Percentiles rank a stretch among this genome's conserved stretches.
Evolutionary conservation across 352 stramenopile species (phyloP).

Genomic region (Pythium utonaiense): DNA sequence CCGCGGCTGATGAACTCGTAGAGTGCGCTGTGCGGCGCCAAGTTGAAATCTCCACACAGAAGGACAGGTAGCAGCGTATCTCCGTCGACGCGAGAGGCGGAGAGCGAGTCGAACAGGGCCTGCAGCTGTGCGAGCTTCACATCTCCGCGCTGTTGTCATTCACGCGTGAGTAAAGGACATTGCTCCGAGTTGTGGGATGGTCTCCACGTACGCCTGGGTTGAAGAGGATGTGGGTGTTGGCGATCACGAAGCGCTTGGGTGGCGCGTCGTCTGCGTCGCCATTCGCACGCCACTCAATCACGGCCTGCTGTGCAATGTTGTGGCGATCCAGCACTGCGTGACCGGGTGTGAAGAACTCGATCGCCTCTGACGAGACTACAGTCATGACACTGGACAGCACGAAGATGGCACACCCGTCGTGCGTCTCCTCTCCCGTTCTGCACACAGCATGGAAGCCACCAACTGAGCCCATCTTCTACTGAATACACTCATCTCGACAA

Average conservation of each 20-base stretch:
- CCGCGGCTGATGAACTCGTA: constrained; percentile 59
- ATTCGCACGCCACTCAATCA: constrained; percentile 33
- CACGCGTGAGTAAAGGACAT: not conserved
- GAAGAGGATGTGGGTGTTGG: constrained; percentile 72
- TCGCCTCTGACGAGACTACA: constrained; percentile 35
- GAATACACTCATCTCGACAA: not conserved
- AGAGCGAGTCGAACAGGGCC: constrained; percentile 37
- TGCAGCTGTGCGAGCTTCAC: constrained; percentile 64
- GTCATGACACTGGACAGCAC: constrained; percentile 41
- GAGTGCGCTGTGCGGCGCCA: constrained; percentile 55
- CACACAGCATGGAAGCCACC: too few species aligned
- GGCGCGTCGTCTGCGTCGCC: not conserved
- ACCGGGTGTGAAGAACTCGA: constrained; percentile 44
- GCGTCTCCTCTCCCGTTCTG: constrained; percentile 54
- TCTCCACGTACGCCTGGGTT: constrained; percentile 47
- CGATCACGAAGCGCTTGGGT: constrained; percentile 41
- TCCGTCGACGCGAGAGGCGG: constrained; percentile 1
- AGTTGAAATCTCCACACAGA: constrained; percentile 68
- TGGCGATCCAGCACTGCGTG: constrained; percentile 51
- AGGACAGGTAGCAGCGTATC: constrained; percentile 31
- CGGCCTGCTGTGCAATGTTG: constrained; percentile 51
- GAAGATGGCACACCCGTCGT: constrained; percentile 70
- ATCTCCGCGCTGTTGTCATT: constrained; percentile 44
- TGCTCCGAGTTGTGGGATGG: not conserved
- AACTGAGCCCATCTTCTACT: too few species aligned